These are phyloP conservation scores for Linderina pennispora DNA, from an alignment of 192 early-diverging fungal species.

Conservation along the genomic window DNA sequence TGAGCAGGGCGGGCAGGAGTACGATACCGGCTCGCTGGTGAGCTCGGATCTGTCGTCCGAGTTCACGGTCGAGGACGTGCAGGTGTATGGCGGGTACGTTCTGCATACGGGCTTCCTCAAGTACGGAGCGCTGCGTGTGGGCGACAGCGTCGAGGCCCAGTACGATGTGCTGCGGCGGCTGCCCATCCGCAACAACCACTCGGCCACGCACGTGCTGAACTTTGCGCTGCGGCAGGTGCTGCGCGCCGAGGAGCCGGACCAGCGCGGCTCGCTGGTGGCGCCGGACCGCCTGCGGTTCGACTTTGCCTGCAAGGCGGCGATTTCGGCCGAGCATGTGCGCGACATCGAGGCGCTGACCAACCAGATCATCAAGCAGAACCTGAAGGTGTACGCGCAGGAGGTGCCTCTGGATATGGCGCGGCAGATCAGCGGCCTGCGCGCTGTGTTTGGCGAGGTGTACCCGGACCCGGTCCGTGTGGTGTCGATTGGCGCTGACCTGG, in stretches of 20 bases:
- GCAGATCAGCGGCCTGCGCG: conserved; percentile 86
- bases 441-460: conserved; percentile 97
- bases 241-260: conserved; percentile 68
- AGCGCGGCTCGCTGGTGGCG: conserved; percentile 93
- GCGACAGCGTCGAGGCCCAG: conserved; percentile 64
- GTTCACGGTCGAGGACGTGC: conserved; percentile 88
- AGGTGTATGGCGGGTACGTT: conserved; percentile 92
- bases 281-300: conserved; percentile 97
- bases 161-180: conserved; percentile 87
- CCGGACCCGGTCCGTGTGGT: conserved; percentile 98
- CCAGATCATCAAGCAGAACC: conserved; percentile 68
- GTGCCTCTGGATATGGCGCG: conserved; percentile 76
- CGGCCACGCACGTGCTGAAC: conserved; percentile 94
- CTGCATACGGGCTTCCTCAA: conserved; percentile 93
- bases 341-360: conserved; percentile 74
- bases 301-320: conserved; percentile 72
- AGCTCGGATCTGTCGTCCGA: conserved; percentile 80
- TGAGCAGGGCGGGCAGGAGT: conserved; percentile 94
- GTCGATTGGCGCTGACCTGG: conserved; percentile 81
- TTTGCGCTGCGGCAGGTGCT: conserved; percentile 85
- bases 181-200: conserved; percentile 94
- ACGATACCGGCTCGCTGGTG: conserved; percentile 82
- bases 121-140: conserved; percentile 71
- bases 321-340: conserved; percentile 61
- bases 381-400: conserved; percentile 74